Evolutionary conservation across 768 basidiomycete genomes (phyloP).

Genomic region (Dentipellis fragilis): DNA sequence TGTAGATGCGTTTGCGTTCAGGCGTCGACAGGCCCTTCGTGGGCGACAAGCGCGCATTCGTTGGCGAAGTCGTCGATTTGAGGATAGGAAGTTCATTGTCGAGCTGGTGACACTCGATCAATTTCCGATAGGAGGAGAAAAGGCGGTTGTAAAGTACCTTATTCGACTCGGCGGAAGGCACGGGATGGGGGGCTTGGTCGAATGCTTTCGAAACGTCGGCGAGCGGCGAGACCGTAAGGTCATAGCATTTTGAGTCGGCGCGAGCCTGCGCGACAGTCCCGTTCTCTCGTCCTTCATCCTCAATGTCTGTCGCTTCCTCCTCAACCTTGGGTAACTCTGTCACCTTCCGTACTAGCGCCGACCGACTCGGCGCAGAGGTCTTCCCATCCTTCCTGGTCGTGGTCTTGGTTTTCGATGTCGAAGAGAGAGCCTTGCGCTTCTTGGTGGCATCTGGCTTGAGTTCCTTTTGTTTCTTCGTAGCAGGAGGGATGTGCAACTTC

Average conservation of each 20-base stretch:
- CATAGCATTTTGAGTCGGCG: conserved; percentile 70
- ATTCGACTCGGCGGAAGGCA: neutral
- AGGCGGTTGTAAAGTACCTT: neutral
- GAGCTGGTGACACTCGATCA: conserved; percentile 1
- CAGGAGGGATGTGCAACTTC: conserved; percentile 32
- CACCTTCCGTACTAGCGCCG: conserved; percentile 4
- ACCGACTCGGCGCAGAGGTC: conserved; percentile 8
- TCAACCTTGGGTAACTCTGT: neutral
- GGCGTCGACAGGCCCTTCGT: conserved; percentile 47
- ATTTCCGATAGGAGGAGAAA: neutral
- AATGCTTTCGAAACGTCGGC: conserved; percentile 71
- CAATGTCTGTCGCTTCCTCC: conserved; percentile 55
- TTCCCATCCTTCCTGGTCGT: neutral
- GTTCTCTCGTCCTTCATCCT: conserved; percentile 41
- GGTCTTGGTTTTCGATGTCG: conserved; percentile 15
- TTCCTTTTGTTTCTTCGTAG: conserved; percentile 35
- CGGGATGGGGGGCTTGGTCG: conserved; percentile 22
- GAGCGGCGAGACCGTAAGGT: conserved; percentile 66
- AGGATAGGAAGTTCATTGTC: conserved; percentile 5
- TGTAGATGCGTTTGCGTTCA: conserved; percentile 61
- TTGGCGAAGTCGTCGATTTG: conserved; percentile 6
- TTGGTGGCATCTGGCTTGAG: conserved; percentile 45
- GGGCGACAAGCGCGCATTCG: neutral
- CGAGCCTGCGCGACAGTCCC: conserved; percentile 36
- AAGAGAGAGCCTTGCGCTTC: conserved; percentile 46